Conservation (phyloP, 306 rosid genomes). For the Cucurbita ficifolia region DNA sequence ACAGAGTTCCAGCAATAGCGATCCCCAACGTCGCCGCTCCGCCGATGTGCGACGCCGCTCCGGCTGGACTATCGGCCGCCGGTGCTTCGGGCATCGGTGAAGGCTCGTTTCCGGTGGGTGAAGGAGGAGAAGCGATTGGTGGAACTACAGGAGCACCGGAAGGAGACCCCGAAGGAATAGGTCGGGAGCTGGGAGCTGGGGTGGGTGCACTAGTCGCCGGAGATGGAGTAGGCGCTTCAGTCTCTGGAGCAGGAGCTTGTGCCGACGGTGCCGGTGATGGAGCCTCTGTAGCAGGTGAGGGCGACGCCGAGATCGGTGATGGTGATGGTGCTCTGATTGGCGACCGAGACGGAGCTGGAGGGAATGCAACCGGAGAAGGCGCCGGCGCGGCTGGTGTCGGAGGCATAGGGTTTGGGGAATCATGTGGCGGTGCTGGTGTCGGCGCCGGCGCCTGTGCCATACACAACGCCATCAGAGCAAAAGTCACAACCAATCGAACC, state of each 20-base stretch:
- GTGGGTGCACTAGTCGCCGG: neutral
- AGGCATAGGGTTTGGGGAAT: neutral
- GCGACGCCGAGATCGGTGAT: neutral
- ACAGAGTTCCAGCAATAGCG: neutral
- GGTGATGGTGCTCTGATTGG: neutral
- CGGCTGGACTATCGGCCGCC: neutral
- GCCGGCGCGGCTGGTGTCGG: neutral
- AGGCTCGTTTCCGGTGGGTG: neutral
- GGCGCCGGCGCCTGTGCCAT: slow-evolving; percentile 4
- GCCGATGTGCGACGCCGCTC: slow-evolving; percentile 1
- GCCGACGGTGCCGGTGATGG: neutral
- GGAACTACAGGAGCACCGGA: neutral
- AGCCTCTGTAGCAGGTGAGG: neutral
- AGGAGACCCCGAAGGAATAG: neutral
- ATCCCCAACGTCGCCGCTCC: neutral
- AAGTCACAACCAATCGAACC: neutral
- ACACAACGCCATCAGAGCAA: neutral
- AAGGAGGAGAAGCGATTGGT: neutral
- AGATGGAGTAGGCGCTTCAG: neutral
- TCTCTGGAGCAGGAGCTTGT: neutral
- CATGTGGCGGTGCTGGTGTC: neutral
- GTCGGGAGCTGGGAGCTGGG: neutral
- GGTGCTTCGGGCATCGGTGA: neutral
- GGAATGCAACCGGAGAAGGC: neutral
- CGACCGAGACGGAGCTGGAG: neutral